Base-by-base conservation (phyloP, 352 stramenopile species). In the Phytophthora meadii region DNA sequence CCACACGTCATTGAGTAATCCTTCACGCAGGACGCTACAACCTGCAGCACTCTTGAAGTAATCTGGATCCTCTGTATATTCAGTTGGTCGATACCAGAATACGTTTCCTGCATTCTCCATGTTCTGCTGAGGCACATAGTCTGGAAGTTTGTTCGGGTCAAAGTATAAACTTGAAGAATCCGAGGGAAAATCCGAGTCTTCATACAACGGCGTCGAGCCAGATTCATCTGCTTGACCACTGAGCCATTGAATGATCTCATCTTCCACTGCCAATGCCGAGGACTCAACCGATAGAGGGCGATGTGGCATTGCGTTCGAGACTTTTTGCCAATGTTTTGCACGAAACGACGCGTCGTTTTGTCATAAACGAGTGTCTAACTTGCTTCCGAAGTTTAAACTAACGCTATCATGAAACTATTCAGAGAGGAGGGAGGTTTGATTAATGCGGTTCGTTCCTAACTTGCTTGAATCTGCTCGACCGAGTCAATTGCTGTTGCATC, bases 41-140 rank as follows among this genome's bases (percentile, higher is more conserved):
- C 82, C 85, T 2, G 72, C 41, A 3, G 76, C 77, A 46, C 77
- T 81, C 59, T 90, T 95, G 64, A 97, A 97, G 81, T 96, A 97
- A 48, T 90, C 87, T 0, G 88, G 82, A 25, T 94, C 82, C 46
- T 82, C 76, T 0, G 77, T 73, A 48, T 92, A 90, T 71, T 95
- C 84, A 19, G 77, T 85, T 34, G 84, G 85, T 32, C 88, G 75
- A 47, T 91, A 87, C 87, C 85, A 93, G 27, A 64, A 66, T 8
- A 82, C 68, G 7, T 57, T 49, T 17, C 65, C 74, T 25, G 25
- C 12, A 64, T 45, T 22, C 24, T 65, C 46, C 22, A n/a, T 37
- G 47, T n/a, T 73, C n/a, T 46, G 68, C 48, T 48, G 64, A 34
- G 61, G n/a, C 0, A 80, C 79, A 52, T 93, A 93, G 47, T 93